Evolutionary conservation across 202 grass and related monocot genomes (phyloP).

Genomic region (Panicum virgatum): DNA sequence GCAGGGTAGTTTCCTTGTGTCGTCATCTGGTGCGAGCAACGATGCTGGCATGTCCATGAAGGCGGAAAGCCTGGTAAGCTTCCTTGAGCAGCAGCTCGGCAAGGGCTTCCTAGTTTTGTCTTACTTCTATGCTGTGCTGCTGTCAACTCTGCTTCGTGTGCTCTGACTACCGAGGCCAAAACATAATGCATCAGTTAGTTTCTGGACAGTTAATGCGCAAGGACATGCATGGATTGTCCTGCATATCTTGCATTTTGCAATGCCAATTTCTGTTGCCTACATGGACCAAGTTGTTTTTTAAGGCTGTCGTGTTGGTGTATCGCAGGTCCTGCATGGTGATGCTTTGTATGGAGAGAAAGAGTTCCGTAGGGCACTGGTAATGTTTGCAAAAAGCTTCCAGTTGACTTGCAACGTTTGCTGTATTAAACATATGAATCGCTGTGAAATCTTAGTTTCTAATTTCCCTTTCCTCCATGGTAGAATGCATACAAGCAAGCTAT

Average conservation of each 20-base stretch:
- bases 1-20: constrained; percentile 89
- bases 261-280: neutral
- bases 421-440: neutral
- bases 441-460: constrained; percentile 10
- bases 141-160: neutral
- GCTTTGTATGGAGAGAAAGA: constrained; percentile 88
- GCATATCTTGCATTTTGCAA: neutral
- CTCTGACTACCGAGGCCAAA: neutral
- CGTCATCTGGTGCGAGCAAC: constrained; percentile 44
- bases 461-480: constrained; percentile 41
- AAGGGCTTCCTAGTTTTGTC: neutral
- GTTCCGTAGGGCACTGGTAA: constrained; percentile 89
- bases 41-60: constrained; percentile 66
- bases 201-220: neutral
- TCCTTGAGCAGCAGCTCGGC: neutral
- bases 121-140: neutral
- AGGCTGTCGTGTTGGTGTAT: constrained; percentile 1
- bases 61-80: constrained; percentile 72
- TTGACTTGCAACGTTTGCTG: neutral
- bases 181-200: neutral
- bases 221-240: neutral
- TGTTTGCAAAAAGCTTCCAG: neutral
- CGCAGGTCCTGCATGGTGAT: constrained; percentile 90
- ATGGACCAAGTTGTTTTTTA: neutral
- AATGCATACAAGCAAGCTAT: constrained; percentile 88